These are phyloP conservation scores for Trichoderma gamsii DNA, from an alignment of 495 filamentous ascomycete species.

Conservation along the genomic window DNA sequence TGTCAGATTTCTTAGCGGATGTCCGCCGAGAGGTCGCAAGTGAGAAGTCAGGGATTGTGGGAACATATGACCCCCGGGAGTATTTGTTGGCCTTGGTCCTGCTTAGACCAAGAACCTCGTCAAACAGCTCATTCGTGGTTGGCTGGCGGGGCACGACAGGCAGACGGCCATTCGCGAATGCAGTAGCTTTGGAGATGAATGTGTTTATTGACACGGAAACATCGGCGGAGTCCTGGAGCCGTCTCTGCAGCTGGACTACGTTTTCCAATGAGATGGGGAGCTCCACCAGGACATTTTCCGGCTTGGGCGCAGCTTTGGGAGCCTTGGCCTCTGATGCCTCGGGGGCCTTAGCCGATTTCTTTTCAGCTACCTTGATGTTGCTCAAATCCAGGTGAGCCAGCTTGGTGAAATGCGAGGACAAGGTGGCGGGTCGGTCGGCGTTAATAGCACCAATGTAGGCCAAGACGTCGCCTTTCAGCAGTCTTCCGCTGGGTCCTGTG, in stretches of 20 bases:
- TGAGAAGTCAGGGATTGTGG: conserved; percentile 57
- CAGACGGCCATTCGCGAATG: conserved; percentile 78
- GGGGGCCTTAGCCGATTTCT: conserved; percentile 29
- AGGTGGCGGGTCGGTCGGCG: conserved; percentile 59
- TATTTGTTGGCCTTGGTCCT: conserved; percentile 34
- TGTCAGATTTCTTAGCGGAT: conserved; percentile 42
- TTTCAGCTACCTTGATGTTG: conserved; percentile 77
- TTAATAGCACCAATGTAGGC: conserved; percentile 77
- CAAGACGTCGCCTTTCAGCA: conserved; percentile 93
- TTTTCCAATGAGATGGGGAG: conserved; percentile 70
- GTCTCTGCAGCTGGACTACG: conserved; percentile 72
- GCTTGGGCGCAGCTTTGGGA: conserved; percentile 31
- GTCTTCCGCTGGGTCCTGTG: conserved; percentile 79
- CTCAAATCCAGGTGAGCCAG: conserved; percentile 82
- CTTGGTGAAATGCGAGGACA: conserved; percentile 63
- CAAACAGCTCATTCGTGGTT: conserved; percentile 76
- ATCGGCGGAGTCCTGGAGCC: conserved; percentile 66
- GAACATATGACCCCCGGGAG: conserved; percentile 55
- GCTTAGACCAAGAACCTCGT: conserved; percentile 74
- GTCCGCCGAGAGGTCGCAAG: conserved; percentile 18
- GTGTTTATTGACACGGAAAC: conserved; percentile 77
- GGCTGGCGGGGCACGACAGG: conserved; percentile 58
- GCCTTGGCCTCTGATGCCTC: conserved; percentile 32
- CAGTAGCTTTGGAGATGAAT: conserved; percentile 76
- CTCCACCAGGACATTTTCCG: conserved; percentile 49